Conservation (phyloP, 1,284 basidiomycete genomes). For the Tetrapyrgos nigripes region DNA sequence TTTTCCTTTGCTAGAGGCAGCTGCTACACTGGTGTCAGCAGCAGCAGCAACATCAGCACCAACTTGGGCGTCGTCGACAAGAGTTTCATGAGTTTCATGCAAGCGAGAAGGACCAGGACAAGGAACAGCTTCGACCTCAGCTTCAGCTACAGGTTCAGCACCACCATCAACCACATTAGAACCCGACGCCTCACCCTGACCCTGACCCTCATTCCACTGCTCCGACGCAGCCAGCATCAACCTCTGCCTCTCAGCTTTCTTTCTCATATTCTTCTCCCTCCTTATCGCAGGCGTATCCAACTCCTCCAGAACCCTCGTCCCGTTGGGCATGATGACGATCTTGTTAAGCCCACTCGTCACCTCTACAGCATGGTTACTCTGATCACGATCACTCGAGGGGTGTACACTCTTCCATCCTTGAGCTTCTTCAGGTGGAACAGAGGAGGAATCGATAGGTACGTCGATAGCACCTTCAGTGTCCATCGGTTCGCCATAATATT, state of each 20-base stretch:
- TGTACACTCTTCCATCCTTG: neutral
- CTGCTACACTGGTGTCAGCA: too few relatives aligned
- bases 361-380: slow-evolving; percentile 6
- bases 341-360: neutral
- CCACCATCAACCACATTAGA: neutral
- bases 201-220: neutral
- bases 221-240: neutral
- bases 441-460: slow-evolving; percentile 5
- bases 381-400: slow-evolving; percentile 8
- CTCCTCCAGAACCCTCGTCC: slow-evolving; percentile 66
- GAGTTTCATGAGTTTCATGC: too few relatives aligned
- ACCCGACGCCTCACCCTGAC: neutral
- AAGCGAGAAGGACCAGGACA: neutral
- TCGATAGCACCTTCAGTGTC: slow-evolving; percentile 33
- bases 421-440: neutral
- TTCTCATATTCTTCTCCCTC: slow-evolving; percentile 56
- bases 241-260: slow-evolving; percentile 46
- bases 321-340: slow-evolving; percentile 40
- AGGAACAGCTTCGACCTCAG: neutral
- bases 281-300: slow-evolving; percentile 73
- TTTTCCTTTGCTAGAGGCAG: too few relatives aligned
- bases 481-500: slow-evolving; percentile 20
- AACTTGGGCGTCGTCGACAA: too few relatives aligned
- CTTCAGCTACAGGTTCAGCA: neutral
- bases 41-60: too few relatives aligned